A percentile compares a stretch with the other conserved stretches of the same genome.
Conservation (phyloP, 2,329 filamentous ascomycete species). For the Aureobasidium sp. region DNA sequence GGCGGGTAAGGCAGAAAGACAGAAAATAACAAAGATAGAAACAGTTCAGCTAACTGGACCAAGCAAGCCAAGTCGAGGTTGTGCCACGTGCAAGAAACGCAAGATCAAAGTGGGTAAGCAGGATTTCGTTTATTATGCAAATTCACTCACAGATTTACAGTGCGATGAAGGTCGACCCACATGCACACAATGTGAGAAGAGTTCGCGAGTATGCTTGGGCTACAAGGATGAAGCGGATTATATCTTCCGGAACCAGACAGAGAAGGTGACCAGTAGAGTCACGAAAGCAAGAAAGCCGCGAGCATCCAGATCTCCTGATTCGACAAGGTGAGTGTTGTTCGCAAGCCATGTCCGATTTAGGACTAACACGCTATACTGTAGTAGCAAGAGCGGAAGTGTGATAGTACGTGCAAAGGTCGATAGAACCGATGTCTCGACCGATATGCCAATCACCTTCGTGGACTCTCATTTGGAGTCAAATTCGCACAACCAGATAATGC, state of each 20-base stretch:
- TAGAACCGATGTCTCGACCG: not conserved
- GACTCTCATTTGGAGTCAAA: not conserved
- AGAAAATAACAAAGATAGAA: not conserved
- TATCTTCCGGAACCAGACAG: slow-evolving; percentile 64
- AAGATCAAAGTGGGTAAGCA: slow-evolving; percentile 56
- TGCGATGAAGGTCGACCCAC: slow-evolving; percentile 61
- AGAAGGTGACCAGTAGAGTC: slow-evolving; percentile 33
- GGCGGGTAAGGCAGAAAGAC: slow-evolving; percentile 5
- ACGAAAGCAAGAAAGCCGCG: slow-evolving; percentile 1
- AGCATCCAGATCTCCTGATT: not conserved
- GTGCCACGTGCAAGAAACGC: slow-evolving; percentile 65
- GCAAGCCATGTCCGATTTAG: not conserved
- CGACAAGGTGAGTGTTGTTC: not conserved
- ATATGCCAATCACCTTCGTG: too few species aligned
- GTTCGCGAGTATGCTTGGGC: slow-evolving; percentile 55
- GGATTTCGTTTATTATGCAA: not conserved
- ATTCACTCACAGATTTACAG: slow-evolving; percentile 30
- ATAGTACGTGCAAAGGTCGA: not conserved
- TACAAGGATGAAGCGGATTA: slow-evolving; percentile 66
- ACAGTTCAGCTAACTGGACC: not conserved
- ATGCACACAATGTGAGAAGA: slow-evolving; percentile 58
- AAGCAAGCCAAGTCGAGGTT: slow-evolving; percentile 41
- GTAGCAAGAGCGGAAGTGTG: not conserved
- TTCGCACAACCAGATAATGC: not conserved
- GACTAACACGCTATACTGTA: not conserved